phyloP scores from a whole-genome alignment of 345 rosid genomes.

The Isatis tinctoria region DNA sequence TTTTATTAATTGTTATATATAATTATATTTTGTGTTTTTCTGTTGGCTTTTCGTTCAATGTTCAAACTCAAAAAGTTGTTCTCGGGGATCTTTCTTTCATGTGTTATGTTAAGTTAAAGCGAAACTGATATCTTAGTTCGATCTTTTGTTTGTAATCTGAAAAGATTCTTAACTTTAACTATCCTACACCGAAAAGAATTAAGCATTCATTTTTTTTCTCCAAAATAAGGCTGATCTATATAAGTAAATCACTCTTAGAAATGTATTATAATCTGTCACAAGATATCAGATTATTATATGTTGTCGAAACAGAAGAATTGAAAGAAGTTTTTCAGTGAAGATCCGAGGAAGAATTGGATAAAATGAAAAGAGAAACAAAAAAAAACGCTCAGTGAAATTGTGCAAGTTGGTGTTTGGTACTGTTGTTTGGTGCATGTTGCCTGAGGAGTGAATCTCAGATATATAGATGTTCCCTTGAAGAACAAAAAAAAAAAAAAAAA shows the following conservation, averaged over 20 bases:
- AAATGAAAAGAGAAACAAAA: not conserved
- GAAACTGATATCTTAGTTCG: constrained; percentile 35
- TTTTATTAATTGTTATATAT: not conserved
- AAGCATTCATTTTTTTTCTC: not conserved
- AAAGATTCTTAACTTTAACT: constrained; percentile 27
- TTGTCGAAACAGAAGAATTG: not conserved
- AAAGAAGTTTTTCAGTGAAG: not conserved
- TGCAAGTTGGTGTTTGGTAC: constrained; percentile 32
- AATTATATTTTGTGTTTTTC: not conserved
- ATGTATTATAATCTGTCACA: not conserved
- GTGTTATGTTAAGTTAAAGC: constrained; percentile 33
- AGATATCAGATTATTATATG: not conserved
- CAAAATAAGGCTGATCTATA: not conserved
- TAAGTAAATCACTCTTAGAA: not conserved
- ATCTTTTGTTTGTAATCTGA: constrained; percentile 28
- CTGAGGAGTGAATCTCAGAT: constrained; percentile 23
- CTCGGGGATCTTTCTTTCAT: constrained; percentile 25
- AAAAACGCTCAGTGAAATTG: not conserved
- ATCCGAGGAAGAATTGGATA: not conserved
- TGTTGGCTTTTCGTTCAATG: constrained; percentile 22
- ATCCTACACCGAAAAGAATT: not conserved
- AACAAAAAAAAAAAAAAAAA: not conserved
- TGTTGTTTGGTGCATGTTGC: constrained; percentile 31
- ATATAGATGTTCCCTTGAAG: constrained; percentile 21
- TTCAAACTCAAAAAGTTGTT: constrained; percentile 25